Conservation (phyloP, 148 eudicot genomes). For the Salicornia ramosissima region DNA sequence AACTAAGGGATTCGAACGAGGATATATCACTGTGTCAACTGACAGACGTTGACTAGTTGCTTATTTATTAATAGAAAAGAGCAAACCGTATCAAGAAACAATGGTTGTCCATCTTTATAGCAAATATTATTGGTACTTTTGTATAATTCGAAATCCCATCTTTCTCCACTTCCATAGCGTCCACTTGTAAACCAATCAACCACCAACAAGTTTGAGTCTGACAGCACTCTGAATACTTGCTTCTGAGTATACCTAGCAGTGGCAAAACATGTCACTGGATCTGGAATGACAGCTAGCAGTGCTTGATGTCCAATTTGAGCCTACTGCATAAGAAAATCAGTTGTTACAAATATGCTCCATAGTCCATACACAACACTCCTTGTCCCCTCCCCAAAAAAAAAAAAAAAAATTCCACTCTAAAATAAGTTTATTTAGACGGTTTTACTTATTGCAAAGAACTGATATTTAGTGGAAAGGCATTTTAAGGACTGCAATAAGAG, state of each 20-base stretch:
- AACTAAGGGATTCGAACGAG: neutral
- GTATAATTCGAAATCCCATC: constrained; percentile 79
- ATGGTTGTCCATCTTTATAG: constrained; percentile 57
- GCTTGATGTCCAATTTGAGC: constrained; percentile 70
- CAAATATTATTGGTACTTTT: constrained; percentile 78
- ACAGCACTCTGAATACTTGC: constrained; percentile 62
- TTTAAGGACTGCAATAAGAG: no score
- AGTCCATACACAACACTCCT: no score
- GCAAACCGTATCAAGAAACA: constrained; percentile 81
- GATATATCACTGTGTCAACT: no score
- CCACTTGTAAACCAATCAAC: constrained; percentile 99
- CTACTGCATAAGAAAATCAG: constrained; percentile 60
- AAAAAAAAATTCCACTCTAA: neutral
- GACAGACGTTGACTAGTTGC: neutral
- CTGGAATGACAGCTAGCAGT: constrained; percentile 78
- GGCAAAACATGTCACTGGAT: constrained; percentile 94
- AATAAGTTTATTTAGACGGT: neutral
- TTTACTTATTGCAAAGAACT: no score
- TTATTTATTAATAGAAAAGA: neutral
- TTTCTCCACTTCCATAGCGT: constrained; percentile 93
- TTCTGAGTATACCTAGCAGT: constrained; percentile 76
- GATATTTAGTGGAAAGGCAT: no score
- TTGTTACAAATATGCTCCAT: neutral
- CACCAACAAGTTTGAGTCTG: constrained; percentile 74
- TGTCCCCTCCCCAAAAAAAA: neutral